phyloP scores from a whole-genome alignment of 192 early-diverging fungal genomes.

The Coemansia sp. region DNA sequence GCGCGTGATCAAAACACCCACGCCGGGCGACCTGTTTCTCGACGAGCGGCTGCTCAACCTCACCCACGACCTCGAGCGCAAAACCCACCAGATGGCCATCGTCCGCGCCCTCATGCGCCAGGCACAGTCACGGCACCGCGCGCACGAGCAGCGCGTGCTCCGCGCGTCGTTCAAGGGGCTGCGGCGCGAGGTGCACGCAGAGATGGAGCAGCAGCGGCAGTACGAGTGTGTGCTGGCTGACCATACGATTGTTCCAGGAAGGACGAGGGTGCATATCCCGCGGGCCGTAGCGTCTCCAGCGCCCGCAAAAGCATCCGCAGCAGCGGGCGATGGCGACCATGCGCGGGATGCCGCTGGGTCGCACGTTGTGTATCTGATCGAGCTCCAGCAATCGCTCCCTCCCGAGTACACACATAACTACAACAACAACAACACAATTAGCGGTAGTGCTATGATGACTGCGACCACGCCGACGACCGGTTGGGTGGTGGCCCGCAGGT shows the following conservation, averaged over 20 bases:
- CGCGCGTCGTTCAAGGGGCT: constrained; percentile 58
- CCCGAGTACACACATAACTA: constrained; percentile 34
- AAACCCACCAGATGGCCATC: constrained; percentile 65
- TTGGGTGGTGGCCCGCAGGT: constrained; percentile 77
- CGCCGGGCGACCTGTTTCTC: constrained; percentile 70
- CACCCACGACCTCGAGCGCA: constrained; percentile 54
- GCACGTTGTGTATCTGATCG: constrained; percentile 56
- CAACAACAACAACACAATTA: no score
- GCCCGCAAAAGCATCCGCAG: no score
- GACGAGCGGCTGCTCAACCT: constrained; percentile 54
- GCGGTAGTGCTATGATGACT: no score
- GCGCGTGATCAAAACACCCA: constrained; percentile 57
- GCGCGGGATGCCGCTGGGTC: neutral
- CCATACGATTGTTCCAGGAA: constrained; percentile 58
- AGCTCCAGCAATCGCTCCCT: constrained; percentile 59
- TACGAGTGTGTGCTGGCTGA: constrained; percentile 60
- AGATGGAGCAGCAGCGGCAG: constrained; percentile 61
- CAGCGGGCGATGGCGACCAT: no score
- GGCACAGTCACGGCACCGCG: constrained; percentile 52
- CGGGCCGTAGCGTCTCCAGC: constrained; percentile 15
- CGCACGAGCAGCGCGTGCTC: constrained; percentile 64
- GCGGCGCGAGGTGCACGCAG: constrained; percentile 57
- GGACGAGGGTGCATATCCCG: constrained; percentile 45
- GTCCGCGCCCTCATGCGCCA: constrained; percentile 64
- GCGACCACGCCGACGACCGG: constrained; percentile 52